Evolutionary conservation across 108 stramenopile genomes (phyloP), one percentile per base, ranked within the genome.

Genomic region (Discostella stelligeroides): DNA sequence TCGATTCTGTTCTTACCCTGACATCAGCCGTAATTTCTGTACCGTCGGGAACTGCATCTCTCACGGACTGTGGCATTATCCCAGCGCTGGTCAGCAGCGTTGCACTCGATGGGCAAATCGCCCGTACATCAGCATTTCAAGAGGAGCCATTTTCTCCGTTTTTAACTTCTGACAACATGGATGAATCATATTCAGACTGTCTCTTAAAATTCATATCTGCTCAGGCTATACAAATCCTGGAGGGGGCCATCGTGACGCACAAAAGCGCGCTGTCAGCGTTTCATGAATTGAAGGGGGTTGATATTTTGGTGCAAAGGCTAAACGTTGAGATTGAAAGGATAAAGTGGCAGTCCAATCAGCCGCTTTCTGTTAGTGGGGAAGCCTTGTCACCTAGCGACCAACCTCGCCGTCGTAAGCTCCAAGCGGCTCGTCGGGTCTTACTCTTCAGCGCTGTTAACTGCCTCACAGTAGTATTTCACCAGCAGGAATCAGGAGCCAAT

Each of bases 51-150:
- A 90, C 95, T 8, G 75, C 95, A 24, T 85, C 94, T 20, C 73
- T 97, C 50, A 95, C 94, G 8, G 95, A 95, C 48, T 94, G 95
- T 79, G 97, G 97, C 15, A 76, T 96, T 10, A 88, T 97, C 14
- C 95, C 97, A 10, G 93, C 97, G 11, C 83, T 97, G 24, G 79
- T 97, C 25, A 80, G 80, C 48, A 87, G 92, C 8, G 77, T 96
- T 17, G 79, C 88, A 25, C 73, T 92, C 20, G 89, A 91, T 56
- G 61, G 79, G n/a, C 68, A 68, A 30, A 62, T 69, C 47, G 51
- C 53, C 30, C 49, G 68, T 21, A 73, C 38, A 27, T 39, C 70
- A 17, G 29, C 57, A 17, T 45, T 51, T 7, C 73, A 79, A 29
- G 45, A 30, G 7, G 27, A 41, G 43, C 15, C 29, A 15, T 37